Evolutionary conservation across 1,139 yeast genomes (phyloP).

Genomic region (Candida sp.): DNA sequence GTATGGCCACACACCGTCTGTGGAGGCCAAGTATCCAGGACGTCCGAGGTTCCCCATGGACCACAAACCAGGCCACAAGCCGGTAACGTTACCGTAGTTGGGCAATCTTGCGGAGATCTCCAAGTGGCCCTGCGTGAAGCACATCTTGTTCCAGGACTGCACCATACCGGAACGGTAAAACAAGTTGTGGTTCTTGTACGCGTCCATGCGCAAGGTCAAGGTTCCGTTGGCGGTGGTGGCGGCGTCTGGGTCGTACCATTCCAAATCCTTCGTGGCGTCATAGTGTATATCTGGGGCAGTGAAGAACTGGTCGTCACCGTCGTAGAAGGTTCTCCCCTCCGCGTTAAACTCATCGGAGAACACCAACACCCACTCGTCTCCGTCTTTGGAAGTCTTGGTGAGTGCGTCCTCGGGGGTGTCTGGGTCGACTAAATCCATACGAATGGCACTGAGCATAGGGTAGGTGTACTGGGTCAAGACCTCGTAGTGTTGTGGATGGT

Average conservation of each 20-base stretch:
- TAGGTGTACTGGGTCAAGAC: constrained; percentile 60
- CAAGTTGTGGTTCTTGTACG: constrained; percentile 70
- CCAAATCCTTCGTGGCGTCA: constrained; percentile 81
- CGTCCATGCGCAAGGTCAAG: constrained; percentile 69
- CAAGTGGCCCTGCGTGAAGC: constrained; percentile 77
- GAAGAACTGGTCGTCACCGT: constrained; percentile 87
- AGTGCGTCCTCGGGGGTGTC: constrained; percentile 71
- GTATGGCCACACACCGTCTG: constrained; percentile 93
- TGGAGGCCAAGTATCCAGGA: constrained; percentile 77
- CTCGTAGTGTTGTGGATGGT: constrained; percentile 40
- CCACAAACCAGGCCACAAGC: constrained; percentile 94
- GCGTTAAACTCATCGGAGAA: constrained; percentile 86
- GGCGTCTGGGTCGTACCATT: constrained; percentile 92
- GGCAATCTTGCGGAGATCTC: constrained; percentile 77
- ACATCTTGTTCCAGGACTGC: constrained; percentile 83
- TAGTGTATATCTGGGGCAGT: constrained; percentile 77
- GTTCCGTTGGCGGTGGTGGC: constrained; percentile 71
- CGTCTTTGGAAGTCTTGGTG: constrained; percentile 50
- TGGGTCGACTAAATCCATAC: constrained; percentile 70
- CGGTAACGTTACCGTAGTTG: constrained; percentile 67
- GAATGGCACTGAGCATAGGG: constrained; percentile 62
- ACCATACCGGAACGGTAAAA: constrained; percentile 86
- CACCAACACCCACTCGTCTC: constrained; percentile 70
- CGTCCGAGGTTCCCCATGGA: constrained; percentile 85
- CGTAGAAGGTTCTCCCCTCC: constrained; percentile 83